Conservation (phyloP, 306 rosid species). For the Malus fusca region DNA sequence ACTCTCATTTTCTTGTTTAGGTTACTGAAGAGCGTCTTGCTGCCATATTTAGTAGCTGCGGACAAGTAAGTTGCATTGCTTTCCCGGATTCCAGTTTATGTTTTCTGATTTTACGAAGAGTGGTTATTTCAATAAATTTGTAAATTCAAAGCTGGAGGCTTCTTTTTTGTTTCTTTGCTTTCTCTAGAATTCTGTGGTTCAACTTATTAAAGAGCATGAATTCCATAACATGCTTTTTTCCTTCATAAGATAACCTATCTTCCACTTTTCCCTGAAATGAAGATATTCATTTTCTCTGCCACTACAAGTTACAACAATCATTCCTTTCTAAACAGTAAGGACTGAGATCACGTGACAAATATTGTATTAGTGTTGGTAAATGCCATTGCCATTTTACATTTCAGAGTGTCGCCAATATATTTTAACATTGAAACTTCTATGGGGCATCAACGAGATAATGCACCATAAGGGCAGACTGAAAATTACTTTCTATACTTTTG, state of each 20-base stretch:
- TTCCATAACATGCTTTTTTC: background rate
- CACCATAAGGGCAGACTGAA: too few relatives aligned
- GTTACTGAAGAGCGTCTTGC: conserved; percentile 99
- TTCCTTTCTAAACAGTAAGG: background rate
- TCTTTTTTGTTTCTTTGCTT: conserved; percentile 2
- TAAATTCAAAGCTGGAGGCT: background rate
- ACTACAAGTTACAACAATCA: background rate
- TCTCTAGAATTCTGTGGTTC: background rate
- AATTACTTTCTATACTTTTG: background rate
- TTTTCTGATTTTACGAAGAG: background rate
- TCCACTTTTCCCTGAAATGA: background rate
- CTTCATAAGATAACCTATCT: background rate
- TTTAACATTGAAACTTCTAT: background rate
- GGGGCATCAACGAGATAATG: background rate
- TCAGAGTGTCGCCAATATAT: background rate
- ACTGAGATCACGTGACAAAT: background rate
- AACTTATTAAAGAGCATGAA: background rate
- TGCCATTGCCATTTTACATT: background rate
- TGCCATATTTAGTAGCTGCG: conserved; percentile 76
- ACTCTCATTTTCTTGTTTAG: conserved; percentile 30
- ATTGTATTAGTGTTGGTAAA: background rate
- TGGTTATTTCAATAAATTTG: background rate
- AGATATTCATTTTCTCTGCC: background rate
- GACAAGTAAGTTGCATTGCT: conserved; percentile 60
- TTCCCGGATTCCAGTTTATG: background rate